Evolutionary conservation across 1,284 basidiomycete genomes (phyloP), one percentile per base, ranked within the genome.

Genomic region (Irpex sp.): DNA sequence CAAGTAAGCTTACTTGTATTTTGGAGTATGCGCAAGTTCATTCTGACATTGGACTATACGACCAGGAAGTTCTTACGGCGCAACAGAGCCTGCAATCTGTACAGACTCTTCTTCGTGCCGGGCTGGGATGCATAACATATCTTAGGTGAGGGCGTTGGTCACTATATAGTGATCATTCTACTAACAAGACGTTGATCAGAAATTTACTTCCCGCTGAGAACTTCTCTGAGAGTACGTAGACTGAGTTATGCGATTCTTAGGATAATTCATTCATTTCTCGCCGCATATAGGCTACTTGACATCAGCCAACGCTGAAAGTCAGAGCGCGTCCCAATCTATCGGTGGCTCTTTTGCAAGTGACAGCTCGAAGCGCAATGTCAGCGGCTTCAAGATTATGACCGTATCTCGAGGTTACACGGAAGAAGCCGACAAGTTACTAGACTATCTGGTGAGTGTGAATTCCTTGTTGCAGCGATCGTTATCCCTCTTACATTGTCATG

Each of bases 131-230:
- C 65, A 90, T 93, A 61, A 84, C 89, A 19, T 93, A 87, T 71
- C 75, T 93, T 60, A 84, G 90, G 90, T 87, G 31, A 55, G 31
- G 31, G 11, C 50, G 70, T 64, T 37, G 31, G 33, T 36, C 36
- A 26, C 47, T 33, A n/a, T 37, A 57, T 62, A 63, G 46, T 50
- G 2, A 8, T 4, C 11, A 31, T 17, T 49, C 37, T 33, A 17
- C 15, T 36, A 35, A 6, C 53, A 9, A 8, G 68, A 33, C 5
- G 5, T 33, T 1, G 5, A 33, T 0, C 31, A 90, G 89, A 64
- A 87, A 89, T 66, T 74, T 94, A 3, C 79, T 94, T 21, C 90
- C 91, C 4, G 85, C 88, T 37, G 90, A 93, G 57, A 92, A 93
- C 68, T 94, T 93, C 69, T 81, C 81, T n/a, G 84, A 88, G 72